Evolutionary conservation across 2,329 filamentous ascomycete genomes (phyloP), one percentile per base, ranked within the genome.

Genomic region (Aspergillaceae sp.): DNA sequence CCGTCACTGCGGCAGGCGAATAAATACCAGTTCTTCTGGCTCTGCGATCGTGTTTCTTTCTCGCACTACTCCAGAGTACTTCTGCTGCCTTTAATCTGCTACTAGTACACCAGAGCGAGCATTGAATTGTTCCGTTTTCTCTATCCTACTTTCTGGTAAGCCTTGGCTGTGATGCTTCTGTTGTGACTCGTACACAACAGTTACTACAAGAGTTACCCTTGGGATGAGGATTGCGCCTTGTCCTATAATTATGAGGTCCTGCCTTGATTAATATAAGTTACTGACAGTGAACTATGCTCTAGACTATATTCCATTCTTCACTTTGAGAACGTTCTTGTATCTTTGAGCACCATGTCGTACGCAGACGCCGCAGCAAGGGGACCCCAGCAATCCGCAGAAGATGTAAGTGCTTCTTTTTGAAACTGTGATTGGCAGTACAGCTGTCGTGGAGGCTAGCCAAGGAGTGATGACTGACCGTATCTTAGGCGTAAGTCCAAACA

Each of bases 331-430:
- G 19, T 19, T 19, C 19, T 19, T 19, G 19, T 19, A 19, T 2
- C 19, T 19, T 19, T 19, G 19, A 19, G 45, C 42, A 44, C 40
- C 45, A 74, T 74, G 72, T 74, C 70, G 50, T 74, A 74, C 60
- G 72, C 72, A 52, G 64, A 71, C 56, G 69, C 67, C 57, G 71
- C 71, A 45, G 67, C 71, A 40, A 69, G 67, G 52, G 70, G 70
- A 38, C 63, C 70, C 5, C 70, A 70, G 56, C 72, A 75, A 56
- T 61, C 67, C 41, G 64, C 70, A 6, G 65, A 72, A 62, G 70
- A 74, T 49, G 72, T 74, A 60, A 60, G 65, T 61, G 7, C n/a
- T 9, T 28, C 36, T 28, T 19, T 19, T 30, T 27, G 33, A n/a
- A n/a, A 10, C 30, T 42, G 30, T 32, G 30, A 32, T 32, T 32